phyloP scores from a whole-genome alignment of 1,284 basidiomycete species.

The Meripilus lineatus region DNA sequence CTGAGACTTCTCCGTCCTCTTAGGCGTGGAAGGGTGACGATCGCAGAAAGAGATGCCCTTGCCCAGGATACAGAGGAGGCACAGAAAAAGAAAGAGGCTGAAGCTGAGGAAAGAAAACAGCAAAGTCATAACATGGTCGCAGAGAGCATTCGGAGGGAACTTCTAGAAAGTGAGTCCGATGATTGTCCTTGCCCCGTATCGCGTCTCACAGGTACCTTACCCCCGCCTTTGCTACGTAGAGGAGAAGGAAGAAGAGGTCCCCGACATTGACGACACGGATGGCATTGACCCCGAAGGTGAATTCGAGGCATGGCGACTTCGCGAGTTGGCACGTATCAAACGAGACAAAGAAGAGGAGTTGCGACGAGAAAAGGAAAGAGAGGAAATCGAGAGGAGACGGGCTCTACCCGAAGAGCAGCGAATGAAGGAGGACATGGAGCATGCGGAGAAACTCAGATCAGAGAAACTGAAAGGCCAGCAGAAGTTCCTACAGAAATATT shows the following conservation, averaged over 20 bases:
- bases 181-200: neutral
- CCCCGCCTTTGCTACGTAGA: slow-evolving; percentile 40
- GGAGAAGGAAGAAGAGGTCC: slow-evolving; percentile 77
- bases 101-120: slow-evolving; percentile 71
- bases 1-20: no score
- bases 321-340: slow-evolving; percentile 89
- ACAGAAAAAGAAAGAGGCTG: slow-evolving; percentile 53
- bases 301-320: slow-evolving; percentile 93
- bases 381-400: slow-evolving; percentile 86
- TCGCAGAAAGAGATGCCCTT: slow-evolving; percentile 58
- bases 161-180: slow-evolving; percentile 68
- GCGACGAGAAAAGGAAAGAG: slow-evolving; percentile 74
- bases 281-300: slow-evolving; percentile 87
- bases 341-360: slow-evolving; percentile 85
- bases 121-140: slow-evolving; percentile 85
- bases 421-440: slow-evolving; percentile 85
- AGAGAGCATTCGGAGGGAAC: slow-evolving; percentile 78
- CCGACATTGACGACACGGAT: slow-evolving; percentile 94
- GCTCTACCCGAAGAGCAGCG: slow-evolving; percentile 92
- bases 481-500: slow-evolving; percentile 96
- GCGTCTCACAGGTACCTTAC: neutral
- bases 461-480: slow-evolving; percentile 86
- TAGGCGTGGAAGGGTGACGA: slow-evolving; percentile 70
- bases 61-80: slow-evolving; percentile 70
- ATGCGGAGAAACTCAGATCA: slow-evolving; percentile 73